Evolutionary conservation across 805 yeast species (phyloP).

Genomic region (Maudiozyma saulgeensis): DNA sequence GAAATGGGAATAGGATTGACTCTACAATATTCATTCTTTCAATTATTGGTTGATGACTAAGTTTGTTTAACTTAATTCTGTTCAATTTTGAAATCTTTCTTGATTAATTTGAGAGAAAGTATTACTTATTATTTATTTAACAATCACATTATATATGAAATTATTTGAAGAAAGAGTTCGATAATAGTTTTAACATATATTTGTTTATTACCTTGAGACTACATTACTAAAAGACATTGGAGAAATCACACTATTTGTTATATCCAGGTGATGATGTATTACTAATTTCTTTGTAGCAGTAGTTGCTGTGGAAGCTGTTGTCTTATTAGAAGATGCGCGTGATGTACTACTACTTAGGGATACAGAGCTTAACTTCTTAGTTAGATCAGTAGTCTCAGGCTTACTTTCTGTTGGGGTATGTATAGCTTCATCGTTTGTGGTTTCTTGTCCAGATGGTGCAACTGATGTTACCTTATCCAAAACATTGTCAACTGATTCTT

Average conservation of each 20-base stretch:
- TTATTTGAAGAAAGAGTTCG: neutral
- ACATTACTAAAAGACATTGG: slow-evolving; percentile 12
- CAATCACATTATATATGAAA: neutral
- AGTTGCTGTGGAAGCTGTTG: neutral
- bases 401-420: neutral
- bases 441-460: neutral
- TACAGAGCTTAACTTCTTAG: slow-evolving; percentile 1
- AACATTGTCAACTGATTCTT: neutral
- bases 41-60: too few species aligned
- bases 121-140: too few species aligned
- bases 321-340: neutral
- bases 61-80: too few species aligned
- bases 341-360: slow-evolving; percentile 1
- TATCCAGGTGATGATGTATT: slow-evolving; percentile 15
- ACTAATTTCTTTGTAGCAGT: slow-evolving; percentile 7
- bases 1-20: too few species aligned
- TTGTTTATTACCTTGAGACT: slow-evolving; percentile 5
- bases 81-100: too few species aligned
- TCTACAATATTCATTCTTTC: too few species aligned
- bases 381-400: neutral
- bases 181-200: neutral
- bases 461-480: neutral
- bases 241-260: slow-evolving; percentile 10
- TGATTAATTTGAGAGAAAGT: too few species aligned
- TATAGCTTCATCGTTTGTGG: neutral